Evolutionary conservation across 768 basidiomycete species (phyloP).

Genomic region (Tulasnella sp.): DNA sequence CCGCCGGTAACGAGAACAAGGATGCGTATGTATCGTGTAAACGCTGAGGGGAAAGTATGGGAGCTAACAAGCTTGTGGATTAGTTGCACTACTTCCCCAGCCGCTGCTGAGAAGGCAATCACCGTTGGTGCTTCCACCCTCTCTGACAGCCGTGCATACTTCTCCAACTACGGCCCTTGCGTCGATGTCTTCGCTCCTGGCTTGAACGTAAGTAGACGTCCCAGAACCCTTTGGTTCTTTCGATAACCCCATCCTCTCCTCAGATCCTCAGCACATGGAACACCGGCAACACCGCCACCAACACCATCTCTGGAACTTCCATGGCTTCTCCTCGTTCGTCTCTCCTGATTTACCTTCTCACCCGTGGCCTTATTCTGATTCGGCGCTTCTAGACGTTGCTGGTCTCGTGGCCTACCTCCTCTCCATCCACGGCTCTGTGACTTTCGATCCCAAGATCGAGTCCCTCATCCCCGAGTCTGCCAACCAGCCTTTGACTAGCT

Average conservation of each 20-base stretch:
- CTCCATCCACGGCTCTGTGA: conserved; percentile 70
- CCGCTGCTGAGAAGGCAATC: conserved; percentile 79
- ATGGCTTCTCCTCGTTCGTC: conserved; percentile 83
- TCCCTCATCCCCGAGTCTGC: conserved; percentile 18
- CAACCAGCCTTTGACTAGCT: conserved; percentile 1
- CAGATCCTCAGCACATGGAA: conserved; percentile 82
- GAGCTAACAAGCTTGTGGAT: conserved; percentile 62
- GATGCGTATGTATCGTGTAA: not conserved
- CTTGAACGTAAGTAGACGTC: conserved; percentile 32
- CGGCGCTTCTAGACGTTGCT: conserved; percentile 45
- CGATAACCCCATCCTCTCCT: not conserved
- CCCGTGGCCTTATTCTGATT: not conserved
- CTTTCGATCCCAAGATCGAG: conserved; percentile 50
- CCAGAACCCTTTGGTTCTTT: not conserved
- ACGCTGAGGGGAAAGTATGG: conserved; percentile 50
- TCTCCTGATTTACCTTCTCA: too few species aligned
- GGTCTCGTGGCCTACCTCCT: conserved; percentile 90
- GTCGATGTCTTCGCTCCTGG: conserved; percentile 93
- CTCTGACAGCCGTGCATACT: conserved; percentile 76
- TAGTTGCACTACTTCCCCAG: conserved; percentile 83
- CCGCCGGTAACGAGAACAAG: conserved; percentile 65
- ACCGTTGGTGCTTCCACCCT: conserved; percentile 92
- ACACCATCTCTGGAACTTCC: conserved; percentile 83
- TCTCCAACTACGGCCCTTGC: conserved; percentile 88
- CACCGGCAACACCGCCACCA: conserved; percentile 53